phyloP scores from a whole-genome alignment of 2,329 filamentous ascomycete genomes.

The Aureobasidium sp. region DNA sequence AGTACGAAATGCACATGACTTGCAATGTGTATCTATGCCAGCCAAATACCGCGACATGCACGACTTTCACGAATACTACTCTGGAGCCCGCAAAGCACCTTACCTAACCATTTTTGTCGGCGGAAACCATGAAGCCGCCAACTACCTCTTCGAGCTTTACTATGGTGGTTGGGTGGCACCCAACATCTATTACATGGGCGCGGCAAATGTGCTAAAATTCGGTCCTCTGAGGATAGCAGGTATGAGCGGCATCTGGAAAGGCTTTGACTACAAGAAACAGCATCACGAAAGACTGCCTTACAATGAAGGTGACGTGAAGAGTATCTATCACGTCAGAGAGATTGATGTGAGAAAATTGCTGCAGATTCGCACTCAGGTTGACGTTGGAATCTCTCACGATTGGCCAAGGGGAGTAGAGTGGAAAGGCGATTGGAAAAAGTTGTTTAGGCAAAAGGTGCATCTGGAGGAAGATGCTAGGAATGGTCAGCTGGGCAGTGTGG shows the following conservation, averaged over 20 bases:
- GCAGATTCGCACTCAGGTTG: conserved; percentile 76
- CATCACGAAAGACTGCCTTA: conserved; percentile 87
- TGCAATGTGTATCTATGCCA: conserved; percentile 84
- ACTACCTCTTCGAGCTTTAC: conserved; percentile 84
- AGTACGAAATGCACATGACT: conserved; percentile 78
- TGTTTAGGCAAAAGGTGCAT: conserved; percentile 68
- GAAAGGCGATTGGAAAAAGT: conserved; percentile 58
- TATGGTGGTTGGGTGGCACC: conserved; percentile 96
- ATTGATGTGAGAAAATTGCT: conserved; percentile 86
- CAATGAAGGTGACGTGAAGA: conserved; percentile 64
- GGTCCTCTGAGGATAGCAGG: conserved; percentile 83
- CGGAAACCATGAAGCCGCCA: conserved; percentile 92
- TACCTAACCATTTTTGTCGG: conserved; percentile 89
- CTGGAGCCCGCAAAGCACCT: conserved; percentile 66
- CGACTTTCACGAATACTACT: conserved; percentile 94
- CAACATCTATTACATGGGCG: conserved; percentile 95
- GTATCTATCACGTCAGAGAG: conserved; percentile 85
- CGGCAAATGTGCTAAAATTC: conserved; percentile 78
- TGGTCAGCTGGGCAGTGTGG: conserved; percentile 70
- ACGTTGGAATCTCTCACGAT: conserved; percentile 89
- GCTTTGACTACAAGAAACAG: conserved; percentile 73
- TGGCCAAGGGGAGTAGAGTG: conserved; percentile 84
- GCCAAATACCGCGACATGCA: conserved; percentile 79
- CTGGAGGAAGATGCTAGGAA: conserved; percentile 70
- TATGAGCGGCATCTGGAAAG: conserved; percentile 92